Percentiles rank a stretch among this genome's conserved stretches.
Evolutionary conservation across 257 asterid genomes (phyloP).

Genomic region (Solanum pinnatisectum): DNA sequence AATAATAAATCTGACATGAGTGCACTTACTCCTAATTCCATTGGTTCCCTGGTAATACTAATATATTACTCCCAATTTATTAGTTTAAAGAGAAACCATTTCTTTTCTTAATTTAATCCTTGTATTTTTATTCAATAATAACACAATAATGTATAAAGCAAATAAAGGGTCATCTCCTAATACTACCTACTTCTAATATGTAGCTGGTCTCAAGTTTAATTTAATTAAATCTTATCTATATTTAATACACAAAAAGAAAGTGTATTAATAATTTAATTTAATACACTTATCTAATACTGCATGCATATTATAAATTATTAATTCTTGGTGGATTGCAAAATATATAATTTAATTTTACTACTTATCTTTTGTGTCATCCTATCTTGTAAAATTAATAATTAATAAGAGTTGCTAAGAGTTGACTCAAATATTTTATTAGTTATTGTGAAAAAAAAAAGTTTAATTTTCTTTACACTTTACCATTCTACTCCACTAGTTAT

Average conservation of each 20-base stretch:
- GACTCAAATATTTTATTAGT: constrained; percentile 20
- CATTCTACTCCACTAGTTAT: neutral
- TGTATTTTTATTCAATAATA: neutral
- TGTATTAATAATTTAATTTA: neutral
- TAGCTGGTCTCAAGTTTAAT: neutral
- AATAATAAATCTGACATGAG: constrained; percentile 21
- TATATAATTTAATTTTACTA: neutral
- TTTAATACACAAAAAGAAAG: constrained; percentile 2
- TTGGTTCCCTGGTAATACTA: constrained; percentile 18
- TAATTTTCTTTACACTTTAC: neutral
- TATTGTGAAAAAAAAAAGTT: neutral
- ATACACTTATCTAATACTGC: neutral
- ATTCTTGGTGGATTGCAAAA: neutral
- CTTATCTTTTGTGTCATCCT: neutral
- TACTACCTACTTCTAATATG: constrained; percentile 3
- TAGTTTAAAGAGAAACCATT: neutral
- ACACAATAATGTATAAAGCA: neutral
- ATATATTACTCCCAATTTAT: neutral
- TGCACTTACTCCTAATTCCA: constrained; percentile 28
- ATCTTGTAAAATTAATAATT: neutral
- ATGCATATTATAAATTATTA: neutral
- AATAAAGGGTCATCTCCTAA: constrained; percentile 6
- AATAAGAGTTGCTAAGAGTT: constrained; percentile 13
- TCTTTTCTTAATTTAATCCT: neutral
- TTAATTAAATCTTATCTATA: neutral